phyloP scores from a whole-genome alignment of 805 yeast species.

The Candida glaebosa region DNA sequence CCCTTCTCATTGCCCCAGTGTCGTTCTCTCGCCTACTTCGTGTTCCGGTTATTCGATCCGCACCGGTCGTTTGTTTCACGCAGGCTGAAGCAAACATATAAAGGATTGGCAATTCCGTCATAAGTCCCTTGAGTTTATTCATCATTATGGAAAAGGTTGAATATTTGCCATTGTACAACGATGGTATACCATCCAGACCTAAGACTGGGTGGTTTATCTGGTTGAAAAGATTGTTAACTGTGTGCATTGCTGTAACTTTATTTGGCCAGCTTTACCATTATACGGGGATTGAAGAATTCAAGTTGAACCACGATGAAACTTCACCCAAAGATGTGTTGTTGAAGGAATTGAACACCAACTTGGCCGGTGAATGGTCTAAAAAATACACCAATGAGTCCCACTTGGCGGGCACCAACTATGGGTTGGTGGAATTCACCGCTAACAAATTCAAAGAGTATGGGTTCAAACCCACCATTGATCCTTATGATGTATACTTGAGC shows the following conservation, averaged over 20 bases:
- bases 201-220: conserved; percentile 1
- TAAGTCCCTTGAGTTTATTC: too few species aligned
- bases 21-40: too few species aligned
- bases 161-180: conserved; percentile 3
- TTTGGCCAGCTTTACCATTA: neutral
- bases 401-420: conserved; percentile 44
- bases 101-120: too few species aligned
- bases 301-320: neutral
- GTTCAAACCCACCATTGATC: conserved; percentile 46
- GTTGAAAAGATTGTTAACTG: neutral
- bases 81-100: neutral
- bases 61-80: too few species aligned
- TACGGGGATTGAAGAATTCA: neutral
- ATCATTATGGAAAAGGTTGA: neutral
- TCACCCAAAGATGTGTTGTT: conserved; percentile 11
- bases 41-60: too few species aligned
- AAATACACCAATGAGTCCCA: conserved; percentile 41
- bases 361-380: conserved; percentile 42
- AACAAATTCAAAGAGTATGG: conserved; percentile 50
- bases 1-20: too few species aligned
- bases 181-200: neutral
- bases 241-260: neutral
- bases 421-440: conserved; percentile 47
- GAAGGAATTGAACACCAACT: conserved; percentile 30
- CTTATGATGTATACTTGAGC: conserved; percentile 55